These are phyloP conservation scores for Puccinia brachypodii DNA, from an alignment of 1,284 basidiomycete species.

Conservation along the genomic window DNA sequence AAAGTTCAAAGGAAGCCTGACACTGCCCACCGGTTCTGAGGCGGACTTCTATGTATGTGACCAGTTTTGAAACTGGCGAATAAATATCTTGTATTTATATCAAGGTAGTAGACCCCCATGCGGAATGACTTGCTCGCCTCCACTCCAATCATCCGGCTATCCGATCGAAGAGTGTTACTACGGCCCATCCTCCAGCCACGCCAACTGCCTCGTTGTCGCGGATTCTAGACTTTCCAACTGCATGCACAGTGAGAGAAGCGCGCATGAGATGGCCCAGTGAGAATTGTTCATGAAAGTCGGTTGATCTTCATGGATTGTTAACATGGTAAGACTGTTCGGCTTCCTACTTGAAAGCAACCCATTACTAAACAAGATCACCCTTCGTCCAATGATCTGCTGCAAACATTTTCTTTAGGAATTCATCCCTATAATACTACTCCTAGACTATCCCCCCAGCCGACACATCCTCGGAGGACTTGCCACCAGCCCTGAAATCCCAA, in stretches of 20 bases:
- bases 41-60: no score
- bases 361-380: neutral
- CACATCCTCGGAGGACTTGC: neutral
- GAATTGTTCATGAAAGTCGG: neutral
- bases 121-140: neutral
- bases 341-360: neutral
- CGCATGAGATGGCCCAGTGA: neutral
- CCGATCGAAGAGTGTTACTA: neutral
- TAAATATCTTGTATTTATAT: no score
- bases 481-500: neutral
- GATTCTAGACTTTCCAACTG: slow-evolving; percentile 7
- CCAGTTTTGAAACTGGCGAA: no score
- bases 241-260: neutral
- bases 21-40: no score
- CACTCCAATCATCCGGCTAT: neutral
- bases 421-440: neutral
- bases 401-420: neutral
- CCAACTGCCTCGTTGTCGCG: neutral
- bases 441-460: neutral
- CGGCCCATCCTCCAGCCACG: neutral
- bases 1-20: no score
- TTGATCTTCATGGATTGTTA: neutral
- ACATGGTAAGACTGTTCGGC: neutral
- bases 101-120: no score
- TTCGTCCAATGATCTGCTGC: neutral